A percentile compares a stretch with the other conserved stretches of the same genome.
These are phyloP conservation scores for Lasiosphaeria ovina DNA, from an alignment of 495 filamentous ascomycete species.

Conservation along the genomic window DNA sequence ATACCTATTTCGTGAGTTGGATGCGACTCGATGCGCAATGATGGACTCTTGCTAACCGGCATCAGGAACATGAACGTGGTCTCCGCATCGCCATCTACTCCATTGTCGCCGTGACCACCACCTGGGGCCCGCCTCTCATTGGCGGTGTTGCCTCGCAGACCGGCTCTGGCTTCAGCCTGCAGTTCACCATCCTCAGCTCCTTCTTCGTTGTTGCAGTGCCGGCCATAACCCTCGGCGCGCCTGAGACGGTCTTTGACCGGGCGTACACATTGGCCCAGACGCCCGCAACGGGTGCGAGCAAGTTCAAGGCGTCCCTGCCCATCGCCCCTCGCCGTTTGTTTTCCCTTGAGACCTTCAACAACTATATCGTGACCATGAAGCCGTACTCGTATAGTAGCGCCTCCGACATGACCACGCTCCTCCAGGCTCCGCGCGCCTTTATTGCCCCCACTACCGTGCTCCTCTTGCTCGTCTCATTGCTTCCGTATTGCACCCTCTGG, in stretches of 20 bases:
- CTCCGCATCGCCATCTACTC: conserved; percentile 38
- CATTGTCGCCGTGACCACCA: conserved; percentile 41
- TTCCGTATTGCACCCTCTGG: conserved; percentile 44
- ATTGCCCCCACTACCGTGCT: conserved; percentile 45
- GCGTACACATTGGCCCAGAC: conserved; percentile 27
- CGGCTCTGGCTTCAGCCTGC: conserved; percentile 36
- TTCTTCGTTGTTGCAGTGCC: conserved; percentile 46
- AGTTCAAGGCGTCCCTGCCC: conserved; percentile 30
- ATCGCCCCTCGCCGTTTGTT: conserved; percentile 30
- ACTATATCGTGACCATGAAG: conserved; percentile 40
- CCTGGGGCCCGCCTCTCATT: conserved; percentile 49
- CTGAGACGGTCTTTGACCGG: conserved; percentile 51
- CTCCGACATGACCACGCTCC: conserved; percentile 25
- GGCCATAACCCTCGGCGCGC: conserved; percentile 42
- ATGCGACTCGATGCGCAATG: background rate
- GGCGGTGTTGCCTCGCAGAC: conserved; percentile 45
- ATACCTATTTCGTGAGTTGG: conserved; percentile 52
- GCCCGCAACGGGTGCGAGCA: conserved; percentile 25
- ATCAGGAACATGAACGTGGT: conserved; percentile 48
- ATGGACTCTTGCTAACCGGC: conserved; percentile 19
- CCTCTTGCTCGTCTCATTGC: conserved; percentile 40
- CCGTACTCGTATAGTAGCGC: conserved; percentile 34
- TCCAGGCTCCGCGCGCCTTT: conserved; percentile 45
- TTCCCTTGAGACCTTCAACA: conserved; percentile 27
- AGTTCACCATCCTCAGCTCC: conserved; percentile 47